A percentile compares a stretch with the other conserved stretches of the same genome.
Conservation (phyloP, 306 rosid species). For the Trifolium repens region DNA sequence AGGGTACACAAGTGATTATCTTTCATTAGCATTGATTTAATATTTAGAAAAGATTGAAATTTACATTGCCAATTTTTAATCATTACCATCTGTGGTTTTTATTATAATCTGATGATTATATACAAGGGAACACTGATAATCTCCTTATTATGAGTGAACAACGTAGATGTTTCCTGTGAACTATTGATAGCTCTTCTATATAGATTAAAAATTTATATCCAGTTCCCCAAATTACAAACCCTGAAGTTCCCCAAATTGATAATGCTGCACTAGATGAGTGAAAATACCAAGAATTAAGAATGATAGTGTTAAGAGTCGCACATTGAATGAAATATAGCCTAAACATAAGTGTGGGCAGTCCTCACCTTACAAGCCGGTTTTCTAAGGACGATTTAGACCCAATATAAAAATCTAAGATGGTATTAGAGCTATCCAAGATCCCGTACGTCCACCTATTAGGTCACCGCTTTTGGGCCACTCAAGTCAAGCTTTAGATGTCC, state of each 20-base stretch:
- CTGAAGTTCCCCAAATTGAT: neutral
- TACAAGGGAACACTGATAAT: neutral
- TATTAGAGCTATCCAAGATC: too few relatives aligned
- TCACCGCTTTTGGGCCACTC: too few relatives aligned
- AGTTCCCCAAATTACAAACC: constrained; percentile 1
- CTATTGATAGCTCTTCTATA: neutral
- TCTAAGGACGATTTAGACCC: too few relatives aligned
- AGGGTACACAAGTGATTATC: neutral
- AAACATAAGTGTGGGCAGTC: too few relatives aligned
- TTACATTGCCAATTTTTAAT: neutral
- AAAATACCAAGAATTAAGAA: neutral
- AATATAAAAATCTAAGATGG: too few relatives aligned
- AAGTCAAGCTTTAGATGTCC: too few relatives aligned
- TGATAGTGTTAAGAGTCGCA: neutral
- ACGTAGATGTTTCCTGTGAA: neutral
- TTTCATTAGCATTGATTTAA: neutral
- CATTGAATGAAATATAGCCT: too few relatives aligned
- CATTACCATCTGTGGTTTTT: neutral
- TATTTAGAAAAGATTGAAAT: neutral
- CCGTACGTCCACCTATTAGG: too few relatives aligned
- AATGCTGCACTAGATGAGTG: neutral
- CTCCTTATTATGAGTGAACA: neutral
- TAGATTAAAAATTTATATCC: neutral
- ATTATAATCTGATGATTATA: neutral
- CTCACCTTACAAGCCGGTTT: too few relatives aligned